These are phyloP conservation scores for Melampsora americana DNA, from an alignment of 1,284 basidiomycete species.

Conservation along the genomic window DNA sequence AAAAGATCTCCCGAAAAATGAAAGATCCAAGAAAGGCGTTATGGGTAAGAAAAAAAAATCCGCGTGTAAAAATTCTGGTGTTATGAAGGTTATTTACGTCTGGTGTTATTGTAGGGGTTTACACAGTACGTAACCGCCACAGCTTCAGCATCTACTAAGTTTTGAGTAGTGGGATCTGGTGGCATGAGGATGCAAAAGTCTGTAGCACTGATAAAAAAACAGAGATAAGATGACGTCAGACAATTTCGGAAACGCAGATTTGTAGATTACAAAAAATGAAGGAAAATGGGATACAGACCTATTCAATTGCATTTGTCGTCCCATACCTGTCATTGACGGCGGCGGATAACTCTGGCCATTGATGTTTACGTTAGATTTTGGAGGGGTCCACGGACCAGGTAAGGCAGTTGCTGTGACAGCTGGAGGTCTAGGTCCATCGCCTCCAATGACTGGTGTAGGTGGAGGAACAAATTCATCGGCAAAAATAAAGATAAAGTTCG, in stretches of 20 bases:
- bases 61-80: too few relatives aligned
- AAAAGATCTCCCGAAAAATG: too few relatives aligned
- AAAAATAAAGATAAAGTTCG: not conserved
- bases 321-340: constrained; percentile 31
- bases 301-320: constrained; percentile 30
- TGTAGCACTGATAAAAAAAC: constrained; percentile 39
- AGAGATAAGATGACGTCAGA: not conserved
- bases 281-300: not conserved
- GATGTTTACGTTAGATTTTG: not conserved
- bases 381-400: constrained; percentile 46
- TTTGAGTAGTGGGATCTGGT: constrained; percentile 50
- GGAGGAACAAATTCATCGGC: not conserved
- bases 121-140: constrained; percentile 51
- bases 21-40: too few relatives aligned
- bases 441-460: constrained; percentile 25
- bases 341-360: constrained; percentile 17
- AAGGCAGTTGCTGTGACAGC: constrained; percentile 11
- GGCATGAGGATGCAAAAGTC: constrained; percentile 52
- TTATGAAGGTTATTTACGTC: constrained; percentile 45
- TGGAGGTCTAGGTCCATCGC: constrained; percentile 20
- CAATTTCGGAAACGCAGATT: not conserved
- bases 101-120: constrained; percentile 49
- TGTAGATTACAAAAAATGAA: not conserved
- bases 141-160: constrained; percentile 52
- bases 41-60: not conserved